Conservation (phyloP, 192 early-diverging fungal genomes). For the Chytriomyces sp. region DNA sequence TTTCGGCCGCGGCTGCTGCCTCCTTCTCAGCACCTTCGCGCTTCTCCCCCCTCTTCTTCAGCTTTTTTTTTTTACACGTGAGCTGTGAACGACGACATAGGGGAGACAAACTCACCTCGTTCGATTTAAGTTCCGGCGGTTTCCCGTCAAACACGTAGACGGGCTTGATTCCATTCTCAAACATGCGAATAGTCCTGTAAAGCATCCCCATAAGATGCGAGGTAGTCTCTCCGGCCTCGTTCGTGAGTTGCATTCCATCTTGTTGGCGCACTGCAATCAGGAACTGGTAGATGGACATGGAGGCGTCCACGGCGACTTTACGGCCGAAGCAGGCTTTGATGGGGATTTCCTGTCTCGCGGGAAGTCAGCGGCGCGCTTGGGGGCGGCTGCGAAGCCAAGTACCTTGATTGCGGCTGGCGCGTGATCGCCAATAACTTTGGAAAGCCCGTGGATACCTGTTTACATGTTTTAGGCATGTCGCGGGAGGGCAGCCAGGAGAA, state of each 20-base stretch:
- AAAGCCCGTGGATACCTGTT: slow-evolving; percentile 60
- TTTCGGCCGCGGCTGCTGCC: slow-evolving; percentile 50
- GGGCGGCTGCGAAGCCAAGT: too few relatives aligned
- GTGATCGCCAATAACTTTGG: slow-evolving; percentile 90
- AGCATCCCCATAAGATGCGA: slow-evolving; percentile 97
- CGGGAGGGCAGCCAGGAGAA: too few relatives aligned
- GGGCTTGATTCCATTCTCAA: slow-evolving; percentile 95
- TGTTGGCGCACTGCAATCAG: slow-evolving; percentile 88
- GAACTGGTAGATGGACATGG: slow-evolving; percentile 98
- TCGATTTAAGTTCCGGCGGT: slow-evolving; percentile 88
- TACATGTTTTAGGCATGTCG: too few relatives aligned
- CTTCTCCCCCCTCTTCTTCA: slow-evolving; percentile 51
- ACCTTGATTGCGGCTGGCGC: slow-evolving; percentile 79
- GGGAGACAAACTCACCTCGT: slow-evolving; percentile 63
- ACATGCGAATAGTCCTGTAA: slow-evolving; percentile 94
- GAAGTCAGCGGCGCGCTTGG: too few relatives aligned
- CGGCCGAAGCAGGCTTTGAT: slow-evolving; percentile 8
- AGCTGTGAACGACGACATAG: not conserved
- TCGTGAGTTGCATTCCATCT: slow-evolving; percentile 88
- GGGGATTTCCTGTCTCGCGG: slow-evolving; percentile 69
- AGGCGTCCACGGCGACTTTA: slow-evolving; percentile 91
- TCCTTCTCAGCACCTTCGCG: slow-evolving; percentile 51
- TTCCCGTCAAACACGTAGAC: slow-evolving; percentile 99
- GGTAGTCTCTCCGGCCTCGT: slow-evolving; percentile 89
- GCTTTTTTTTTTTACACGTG: slow-evolving; percentile 10